Evolutionary conservation across 768 basidiomycete genomes (phyloP).

Genomic region (Rhodotorula sphaerocarpa): DNA sequence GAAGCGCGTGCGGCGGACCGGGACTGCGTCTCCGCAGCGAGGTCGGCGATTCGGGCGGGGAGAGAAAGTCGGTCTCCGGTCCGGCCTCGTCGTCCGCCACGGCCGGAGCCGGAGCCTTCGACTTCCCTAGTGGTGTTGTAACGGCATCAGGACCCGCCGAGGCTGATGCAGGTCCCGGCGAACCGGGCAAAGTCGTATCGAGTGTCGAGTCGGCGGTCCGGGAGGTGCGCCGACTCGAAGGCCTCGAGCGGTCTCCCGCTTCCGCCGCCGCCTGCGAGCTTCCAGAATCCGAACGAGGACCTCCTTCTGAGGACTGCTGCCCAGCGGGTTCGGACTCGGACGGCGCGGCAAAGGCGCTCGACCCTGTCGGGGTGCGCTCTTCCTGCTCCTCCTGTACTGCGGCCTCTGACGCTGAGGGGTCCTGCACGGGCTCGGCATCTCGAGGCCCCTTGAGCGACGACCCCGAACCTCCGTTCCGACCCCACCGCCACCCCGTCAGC

Average conservation of each 20-base stretch:
- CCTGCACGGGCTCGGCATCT: neutral
- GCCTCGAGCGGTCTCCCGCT: neutral
- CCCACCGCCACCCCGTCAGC: constrained; percentile 15
- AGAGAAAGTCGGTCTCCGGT: neutral
- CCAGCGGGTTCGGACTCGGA: too few relatives aligned
- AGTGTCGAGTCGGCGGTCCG: constrained; percentile 1
- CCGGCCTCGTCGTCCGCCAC: neutral
- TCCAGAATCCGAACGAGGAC: too few relatives aligned
- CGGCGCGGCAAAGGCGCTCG: too few relatives aligned
- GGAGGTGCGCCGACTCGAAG: neutral
- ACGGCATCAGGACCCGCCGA: neutral
- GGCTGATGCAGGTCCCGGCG: neutral
- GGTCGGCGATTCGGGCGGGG: constrained; percentile 11
- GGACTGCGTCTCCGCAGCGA: constrained; percentile 4
- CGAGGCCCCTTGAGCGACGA: neutral
- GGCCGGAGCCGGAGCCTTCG: too few relatives aligned
- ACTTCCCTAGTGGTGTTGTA: neutral
- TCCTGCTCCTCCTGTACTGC: neutral
- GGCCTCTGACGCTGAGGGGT: too few relatives aligned
- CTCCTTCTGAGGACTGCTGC: too few relatives aligned
- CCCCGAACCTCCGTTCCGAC: neutral
- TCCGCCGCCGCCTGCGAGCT: too few relatives aligned
- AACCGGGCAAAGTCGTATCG: neutral
- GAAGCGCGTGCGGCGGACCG: neutral
- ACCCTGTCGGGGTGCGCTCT: too few relatives aligned